Base-by-base conservation (phyloP, 148 eudicot genomes). In the Diospyros lotus region DNA sequence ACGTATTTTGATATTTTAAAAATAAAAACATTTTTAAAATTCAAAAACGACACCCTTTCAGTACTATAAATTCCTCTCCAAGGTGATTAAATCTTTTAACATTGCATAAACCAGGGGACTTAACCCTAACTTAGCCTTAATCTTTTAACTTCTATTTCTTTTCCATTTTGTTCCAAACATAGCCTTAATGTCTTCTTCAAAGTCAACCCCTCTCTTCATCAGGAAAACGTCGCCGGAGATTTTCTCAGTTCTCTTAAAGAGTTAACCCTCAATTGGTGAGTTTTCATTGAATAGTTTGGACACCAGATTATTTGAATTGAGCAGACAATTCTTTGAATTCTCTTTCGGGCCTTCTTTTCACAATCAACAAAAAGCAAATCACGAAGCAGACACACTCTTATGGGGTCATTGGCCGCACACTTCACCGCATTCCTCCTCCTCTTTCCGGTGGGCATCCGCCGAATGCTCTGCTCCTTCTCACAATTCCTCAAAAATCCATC, bases 401-500 rank as follows among this genome's bases (percentile, higher is more conserved):
- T 90, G 97, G 92, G 80, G 75, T 86, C 96, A 52, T 61, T 93
- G 4, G 80, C 86, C 65, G 80, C 90, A 54, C 93, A 89, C 73
- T 74, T 89, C 75, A 74, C 88, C 5, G 84, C 91, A 3, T 89
- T 87, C 59, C 88, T 3, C 54, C 58, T 94, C 87, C 83, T 94
- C 44, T 72, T 72, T 69, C 86, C 94, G 18, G 8, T 94, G 12
- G 94, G 91, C 17, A 40, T 86, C 28, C 89, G 83, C 53, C 91
- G 97, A 43, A 78, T 94, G 0, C 56, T 83, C 59, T 82, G 69
- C 64, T 87, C 89, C 17, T 58, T 66, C 78, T 87, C 93, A 39
- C 82, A 83, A 71, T 87, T 83, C 70, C 88, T 93, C 75, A 84
- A 83, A 17, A 87, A 89, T 78, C 97, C 93, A 44, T 84, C 91